A percentile compares a stretch with the other conserved stretches of the same genome.
Conservation (phyloP, 768 basidiomycete genomes). For the Mycena rosella region DNA sequence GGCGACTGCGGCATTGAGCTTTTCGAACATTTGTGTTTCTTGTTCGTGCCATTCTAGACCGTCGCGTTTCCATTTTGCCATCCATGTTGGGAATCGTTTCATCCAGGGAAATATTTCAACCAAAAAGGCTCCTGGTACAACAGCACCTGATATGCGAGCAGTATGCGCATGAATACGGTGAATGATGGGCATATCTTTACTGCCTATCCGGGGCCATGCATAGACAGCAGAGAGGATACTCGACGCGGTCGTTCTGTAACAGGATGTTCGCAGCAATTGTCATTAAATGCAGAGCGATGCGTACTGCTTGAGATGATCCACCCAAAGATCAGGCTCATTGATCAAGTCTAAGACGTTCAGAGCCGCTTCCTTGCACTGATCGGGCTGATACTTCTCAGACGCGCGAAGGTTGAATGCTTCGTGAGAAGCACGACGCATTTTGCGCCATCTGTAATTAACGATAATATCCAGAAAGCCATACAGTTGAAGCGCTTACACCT, state of each 20-base stretch:
- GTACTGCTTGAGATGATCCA: background rate
- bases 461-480: background rate
- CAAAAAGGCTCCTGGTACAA: constrained; percentile 50
- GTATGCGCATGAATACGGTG: background rate
- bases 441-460: background rate
- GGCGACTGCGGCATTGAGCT: background rate
- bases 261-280: background rate
- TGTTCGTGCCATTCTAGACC: constrained; percentile 39
- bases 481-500: background rate
- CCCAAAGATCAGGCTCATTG: background rate
- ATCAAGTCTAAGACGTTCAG: background rate
- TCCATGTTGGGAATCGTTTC: constrained; percentile 44
- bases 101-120: constrained; percentile 54
- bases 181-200: background rate
- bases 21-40: constrained; percentile 24
- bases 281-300: background rate
- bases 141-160: constrained; percentile 45
- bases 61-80: constrained; percentile 47
- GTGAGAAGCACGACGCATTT: constrained; percentile 14
- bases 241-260: background rate
- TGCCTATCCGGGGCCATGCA: background rate
- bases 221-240: background rate
- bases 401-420: background rate
- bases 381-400: background rate
- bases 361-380: constrained; percentile 4